Evolutionary conservation across 257 asterid genomes (phyloP).

Genomic region (Cinchona pubescens): DNA sequence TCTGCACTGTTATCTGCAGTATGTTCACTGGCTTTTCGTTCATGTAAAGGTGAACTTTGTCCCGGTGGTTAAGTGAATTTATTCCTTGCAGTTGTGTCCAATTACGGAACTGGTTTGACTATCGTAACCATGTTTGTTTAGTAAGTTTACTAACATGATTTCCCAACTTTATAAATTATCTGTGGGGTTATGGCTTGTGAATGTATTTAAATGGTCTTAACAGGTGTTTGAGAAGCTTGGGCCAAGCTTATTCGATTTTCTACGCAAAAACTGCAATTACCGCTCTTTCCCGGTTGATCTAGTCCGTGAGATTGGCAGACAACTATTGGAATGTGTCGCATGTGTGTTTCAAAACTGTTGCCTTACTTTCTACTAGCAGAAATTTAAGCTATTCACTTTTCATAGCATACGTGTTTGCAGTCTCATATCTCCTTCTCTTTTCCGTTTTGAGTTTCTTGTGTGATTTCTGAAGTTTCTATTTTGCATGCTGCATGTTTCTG

Average conservation of each 20-base stretch:
- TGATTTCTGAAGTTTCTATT: neutral
- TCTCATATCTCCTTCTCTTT: constrained; percentile 15
- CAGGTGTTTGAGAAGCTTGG: constrained; percentile 99
- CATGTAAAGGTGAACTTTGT: constrained; percentile 18
- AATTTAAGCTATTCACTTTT: constrained; percentile 15
- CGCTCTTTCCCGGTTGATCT: constrained; percentile 97
- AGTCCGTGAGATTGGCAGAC: constrained; percentile 99
- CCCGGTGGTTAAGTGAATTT: constrained; percentile 57
- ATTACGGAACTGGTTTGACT: constrained; percentile 99
- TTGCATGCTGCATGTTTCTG: neutral
- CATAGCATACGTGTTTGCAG: constrained; percentile 6
- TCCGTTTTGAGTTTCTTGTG: constrained; percentile 6
- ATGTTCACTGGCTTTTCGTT: constrained; percentile 13
- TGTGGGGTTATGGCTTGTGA: constrained; percentile 64
- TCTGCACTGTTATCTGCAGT: constrained; percentile 12
- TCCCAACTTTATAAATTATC: constrained; percentile 58
- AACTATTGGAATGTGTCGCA: constrained; percentile 98
- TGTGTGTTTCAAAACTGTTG: constrained; percentile 59
- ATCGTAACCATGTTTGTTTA: constrained; percentile 99
- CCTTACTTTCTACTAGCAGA: constrained; percentile 19
- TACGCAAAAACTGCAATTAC: constrained; percentile 94
- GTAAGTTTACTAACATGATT: constrained; percentile 69
- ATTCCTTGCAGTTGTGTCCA: constrained; percentile 99
- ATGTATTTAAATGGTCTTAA: constrained; percentile 70
- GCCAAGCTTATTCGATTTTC: constrained; percentile 98